Base-by-base conservation (phyloP, 495 filamentous ascomycete genomes). In the Aspergillus affinis region DNA sequence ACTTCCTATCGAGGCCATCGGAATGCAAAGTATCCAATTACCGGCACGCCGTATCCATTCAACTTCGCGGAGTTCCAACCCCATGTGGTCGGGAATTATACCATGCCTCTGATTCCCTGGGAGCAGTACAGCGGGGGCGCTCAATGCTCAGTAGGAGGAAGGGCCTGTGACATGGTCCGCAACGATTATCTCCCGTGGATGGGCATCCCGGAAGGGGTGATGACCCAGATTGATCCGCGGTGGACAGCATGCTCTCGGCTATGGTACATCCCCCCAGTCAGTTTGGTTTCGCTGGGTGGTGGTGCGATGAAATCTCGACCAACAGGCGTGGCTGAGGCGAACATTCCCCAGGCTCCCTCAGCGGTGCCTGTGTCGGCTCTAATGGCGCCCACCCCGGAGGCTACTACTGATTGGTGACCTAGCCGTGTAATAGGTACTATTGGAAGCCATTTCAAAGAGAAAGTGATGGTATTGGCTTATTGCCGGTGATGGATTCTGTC, bases 21-120 rank as follows among this genome's bases (percentile, higher is more conserved):
- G n/a, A 70, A 70, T 55, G 65, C 63, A 2, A 64, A 57, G 36
- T 66, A 66, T 27, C 63, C 65, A 3, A 54, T 45, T 9, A 60
- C 60, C 36, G 68, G 68, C 19, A 68, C 63, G 9, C 54, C 58
- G 7, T 68, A 65, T 51, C 68, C 68, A 4, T 70, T 70, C 58
- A 62, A 66, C 27, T 66, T 66, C 30, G 63, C 65, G 45, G 68
- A 70, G 18, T 68, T 63, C 61, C 48, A 51, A 54, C 59, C 60
- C 12, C 68, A 68, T 7, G 44, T 59, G 2, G n/a, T 68, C 7
- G 68, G 65, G 1, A 57, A 65, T 19, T 66, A 65, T 36, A 63
- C 61, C 9, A 57, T 61, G 49, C 54, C 65, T 0, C 36, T 70
- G 5, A 61, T 70, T 45, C 68, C 68, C 9, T 70, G 65, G 65